These are phyloP conservation scores for Neckera pumila DNA, from an alignment of 225 moss, liverwort and hornwort genomes.

Conservation along the genomic window DNA sequence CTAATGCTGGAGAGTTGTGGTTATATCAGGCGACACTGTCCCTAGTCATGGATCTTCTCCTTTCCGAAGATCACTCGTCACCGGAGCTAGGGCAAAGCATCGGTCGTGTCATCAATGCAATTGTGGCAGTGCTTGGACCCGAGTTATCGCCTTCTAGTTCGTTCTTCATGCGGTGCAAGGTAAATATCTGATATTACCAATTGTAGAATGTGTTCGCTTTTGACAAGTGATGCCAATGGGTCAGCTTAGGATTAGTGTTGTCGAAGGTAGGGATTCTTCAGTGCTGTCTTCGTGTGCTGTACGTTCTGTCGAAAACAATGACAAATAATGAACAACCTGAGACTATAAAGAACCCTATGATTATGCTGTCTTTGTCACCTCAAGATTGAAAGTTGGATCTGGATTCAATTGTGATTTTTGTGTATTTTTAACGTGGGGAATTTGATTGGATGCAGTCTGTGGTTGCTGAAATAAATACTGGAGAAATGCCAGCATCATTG, in stretches of 20 bases:
- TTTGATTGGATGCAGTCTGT: slow-evolving; percentile 57
- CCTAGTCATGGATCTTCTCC: slow-evolving; percentile 89
- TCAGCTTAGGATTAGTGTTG: neutral
- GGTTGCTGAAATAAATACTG: slow-evolving; percentile 84
- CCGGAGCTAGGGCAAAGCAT: slow-evolving; percentile 88
- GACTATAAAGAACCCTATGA: neutral
- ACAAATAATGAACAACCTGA: neutral
- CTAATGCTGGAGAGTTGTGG: slow-evolving; percentile 4
- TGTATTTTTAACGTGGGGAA: neutral
- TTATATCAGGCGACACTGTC: slow-evolving; percentile 68
- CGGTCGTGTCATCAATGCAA: slow-evolving; percentile 92
- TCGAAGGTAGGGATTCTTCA: neutral
- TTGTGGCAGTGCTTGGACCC: slow-evolving; percentile 96
- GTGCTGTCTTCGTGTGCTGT: neutral
- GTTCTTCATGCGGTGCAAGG: slow-evolving; percentile 93
- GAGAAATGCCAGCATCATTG: slow-evolving; percentile 87
- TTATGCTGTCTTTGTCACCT: neutral
- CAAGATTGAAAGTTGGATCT: neutral
- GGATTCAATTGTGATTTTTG: neutral
- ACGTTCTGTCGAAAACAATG: neutral
- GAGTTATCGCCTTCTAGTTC: slow-evolving; percentile 93
- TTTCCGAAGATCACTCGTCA: slow-evolving; percentile 78
- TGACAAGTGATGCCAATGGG: neutral
- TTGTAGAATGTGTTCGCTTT: neutral
- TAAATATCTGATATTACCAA: neutral